A percentile compares a stretch with the other conserved stretches of the same genome.
Evolutionary conservation across 108 stramenopile genomes (phyloP).

Genomic region (Nannochloropsis salina): DNA sequence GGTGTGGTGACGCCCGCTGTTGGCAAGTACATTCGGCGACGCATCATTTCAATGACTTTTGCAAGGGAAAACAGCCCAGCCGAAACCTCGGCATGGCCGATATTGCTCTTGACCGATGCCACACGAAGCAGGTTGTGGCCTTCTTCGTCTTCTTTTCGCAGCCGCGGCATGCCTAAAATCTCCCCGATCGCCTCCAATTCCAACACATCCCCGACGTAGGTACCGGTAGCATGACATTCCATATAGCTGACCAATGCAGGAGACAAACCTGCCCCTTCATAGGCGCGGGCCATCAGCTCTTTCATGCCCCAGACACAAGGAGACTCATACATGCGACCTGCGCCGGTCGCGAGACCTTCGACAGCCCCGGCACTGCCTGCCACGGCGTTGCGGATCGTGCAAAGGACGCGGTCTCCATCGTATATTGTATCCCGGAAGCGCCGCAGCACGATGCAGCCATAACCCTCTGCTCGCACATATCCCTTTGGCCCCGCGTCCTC

Average conservation of each 20-base stretch:
- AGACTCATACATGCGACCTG: neutral
- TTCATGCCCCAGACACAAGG: constrained; percentile 1
- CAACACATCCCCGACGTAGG: constrained; percentile 9
- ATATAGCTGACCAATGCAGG: neutral
- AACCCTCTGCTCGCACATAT: constrained; percentile 23
- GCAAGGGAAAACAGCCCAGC: neutral
- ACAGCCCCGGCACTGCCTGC: constrained; percentile 5
- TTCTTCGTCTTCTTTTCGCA: neutral
- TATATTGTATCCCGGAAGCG: neutral
- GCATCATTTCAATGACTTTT: constrained; percentile 7
- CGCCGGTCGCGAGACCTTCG: neutral
- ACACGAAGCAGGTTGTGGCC: neutral
- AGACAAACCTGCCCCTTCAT: neutral
- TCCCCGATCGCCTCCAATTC: constrained; percentile 18
- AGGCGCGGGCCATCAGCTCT: constrained; percentile 4
- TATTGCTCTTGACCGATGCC: constrained; percentile 21
- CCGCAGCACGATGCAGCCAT: constrained; percentile 3
- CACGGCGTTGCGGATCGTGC: neutral
- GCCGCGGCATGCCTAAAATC: neutral
- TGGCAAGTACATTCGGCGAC: constrained; percentile 5
- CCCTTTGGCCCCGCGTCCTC: constrained; percentile 9
- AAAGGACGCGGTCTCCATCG: constrained; percentile 1
- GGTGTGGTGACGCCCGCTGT: constrained; percentile 2
- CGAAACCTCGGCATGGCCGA: constrained; percentile 9
- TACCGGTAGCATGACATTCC: constrained; percentile 16